Conservation (phyloP, 2,329 filamentous ascomycete species). For the Colletotrichum lupini region DNA sequence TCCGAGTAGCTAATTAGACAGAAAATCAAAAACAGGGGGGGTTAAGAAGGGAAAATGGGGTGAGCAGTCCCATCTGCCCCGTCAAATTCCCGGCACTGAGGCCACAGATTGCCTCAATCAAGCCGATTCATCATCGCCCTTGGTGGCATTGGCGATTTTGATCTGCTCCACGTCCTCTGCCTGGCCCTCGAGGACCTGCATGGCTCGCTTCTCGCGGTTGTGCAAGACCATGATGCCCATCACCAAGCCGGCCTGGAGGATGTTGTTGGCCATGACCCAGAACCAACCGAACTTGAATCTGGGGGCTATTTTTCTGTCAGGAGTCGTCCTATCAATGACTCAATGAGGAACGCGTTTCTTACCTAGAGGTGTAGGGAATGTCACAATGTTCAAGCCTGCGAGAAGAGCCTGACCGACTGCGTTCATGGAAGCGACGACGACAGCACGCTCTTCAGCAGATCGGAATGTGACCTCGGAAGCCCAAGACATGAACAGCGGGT, state of each 20-base stretch:
- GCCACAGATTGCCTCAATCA: background rate
- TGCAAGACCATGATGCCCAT: constrained; percentile 29
- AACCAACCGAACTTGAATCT: constrained; percentile 23
- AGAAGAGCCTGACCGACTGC: constrained; percentile 13
- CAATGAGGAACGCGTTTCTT: background rate
- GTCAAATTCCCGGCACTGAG: too few relatives aligned
- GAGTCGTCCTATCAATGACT: too few relatives aligned
- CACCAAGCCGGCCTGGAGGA: constrained; percentile 10
- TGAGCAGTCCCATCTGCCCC: background rate
- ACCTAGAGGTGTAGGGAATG: constrained; percentile 18
- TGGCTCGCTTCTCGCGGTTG: constrained; percentile 19
- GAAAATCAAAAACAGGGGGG: background rate
- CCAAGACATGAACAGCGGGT: constrained; percentile 20
- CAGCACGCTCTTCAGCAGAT: constrained; percentile 11
- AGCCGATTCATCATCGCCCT: constrained; percentile 7
- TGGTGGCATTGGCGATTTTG: constrained; percentile 14
- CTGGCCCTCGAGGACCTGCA: constrained; percentile 22
- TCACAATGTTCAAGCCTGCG: constrained; percentile 15
- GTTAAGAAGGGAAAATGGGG: background rate
- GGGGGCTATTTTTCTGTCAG: background rate
- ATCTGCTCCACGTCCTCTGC: constrained; percentile 6
- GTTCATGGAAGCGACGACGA: constrained; percentile 21
- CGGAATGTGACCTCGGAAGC: constrained; percentile 16
- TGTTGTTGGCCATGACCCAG: constrained; percentile 24
- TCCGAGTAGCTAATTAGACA: constrained; percentile 16